Percentiles rank a stretch among this genome's conserved stretches.
phyloP scores from a whole-genome alignment of 371 early-diverging fungal species.

The Apophysomyces variabilis region DNA sequence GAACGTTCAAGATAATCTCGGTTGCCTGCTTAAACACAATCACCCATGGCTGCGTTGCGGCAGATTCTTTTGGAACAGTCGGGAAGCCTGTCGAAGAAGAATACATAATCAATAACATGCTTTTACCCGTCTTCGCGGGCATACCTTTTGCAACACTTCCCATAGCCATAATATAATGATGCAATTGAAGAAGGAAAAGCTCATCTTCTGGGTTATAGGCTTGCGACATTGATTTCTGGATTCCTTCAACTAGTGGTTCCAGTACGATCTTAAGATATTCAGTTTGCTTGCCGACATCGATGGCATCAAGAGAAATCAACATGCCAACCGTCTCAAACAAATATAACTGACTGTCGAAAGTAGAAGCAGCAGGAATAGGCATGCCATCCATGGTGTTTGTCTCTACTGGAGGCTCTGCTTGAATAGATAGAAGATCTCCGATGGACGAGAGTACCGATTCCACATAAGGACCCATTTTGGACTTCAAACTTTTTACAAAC shows the following conservation, averaged over 20 bases:
- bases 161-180: constrained; percentile 86
- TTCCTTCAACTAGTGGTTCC: constrained; percentile 78
- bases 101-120: background rate
- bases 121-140: background rate
- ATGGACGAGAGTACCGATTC: constrained; percentile 71
- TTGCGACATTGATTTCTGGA: constrained; percentile 60
- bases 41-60: constrained; percentile 60
- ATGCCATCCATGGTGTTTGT: constrained; percentile 50
- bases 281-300: constrained; percentile 73
- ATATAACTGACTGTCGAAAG: constrained; percentile 87
- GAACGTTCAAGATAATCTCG: constrained; percentile 76
- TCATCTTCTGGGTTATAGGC: constrained; percentile 69
- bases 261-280: constrained; percentile 78
- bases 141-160: constrained; percentile 87
- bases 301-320: constrained; percentile 78
- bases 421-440: constrained; percentile 74
- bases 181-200: constrained; percentile 72
- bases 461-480: constrained; percentile 65
- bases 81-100: constrained; percentile 71
- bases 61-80: constrained; percentile 55
- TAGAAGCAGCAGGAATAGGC: constrained; percentile 55
- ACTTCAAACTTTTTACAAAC: constrained; percentile 78
- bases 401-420: constrained; percentile 64
- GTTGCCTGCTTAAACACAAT: constrained; percentile 82
- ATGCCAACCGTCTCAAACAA: constrained; percentile 92